Base-by-base conservation (phyloP, 768 basidiomycete genomes). In the Trametes cingulata region DNA sequence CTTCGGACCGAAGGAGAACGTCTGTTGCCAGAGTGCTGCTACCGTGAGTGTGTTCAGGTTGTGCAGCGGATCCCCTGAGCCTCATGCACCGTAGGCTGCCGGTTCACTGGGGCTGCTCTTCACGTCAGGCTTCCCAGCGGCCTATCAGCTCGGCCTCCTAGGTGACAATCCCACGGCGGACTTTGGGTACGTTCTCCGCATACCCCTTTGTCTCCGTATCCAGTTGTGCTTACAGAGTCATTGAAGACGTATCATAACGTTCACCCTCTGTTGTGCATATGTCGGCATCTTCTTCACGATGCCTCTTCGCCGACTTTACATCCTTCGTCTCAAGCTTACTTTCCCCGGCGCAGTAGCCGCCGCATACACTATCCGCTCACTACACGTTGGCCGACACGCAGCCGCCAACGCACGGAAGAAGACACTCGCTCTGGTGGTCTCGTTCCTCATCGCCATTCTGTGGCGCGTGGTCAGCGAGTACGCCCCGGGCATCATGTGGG, bases 261-360 rank as follows among this genome's bases (percentile, higher is more conserved):
- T 68, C 64, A 68, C 67, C 6, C 49, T 68, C 24, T 54, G 59
- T 37, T 68, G 67, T 49, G 67, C 64, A 8, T 68, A 65, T 25
- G 60, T 63, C 51, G 64, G 67, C 29, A 63, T 68, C n/a, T 68
- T 68, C 62, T 67, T 67, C 62, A 65, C 66, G 2, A 67, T 67
- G 58, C 66, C 66, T 15, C 52, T 67, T 13, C 60, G 66, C n/a
- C 61, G 63, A 13, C 52, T 67, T 12, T 67, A 67, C 54, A 67
- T 67, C 52, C 62, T 67, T 42, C 63, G 63, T 52, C 64, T 67
- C 33, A 67, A 67, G 48, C 62, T 67, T 14, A 60, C 61, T 10
- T 67, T 67, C 62, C 66, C 66, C 2, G 59, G 62, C 45, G 62
- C 66, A 6, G 66, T 67, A 19, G 66, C 66, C 1, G 58, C 66